These are phyloP conservation scores for Smallanthus sonchifolius DNA, from an alignment of 129 eudicot genomes.

Conservation along the genomic window DNA sequence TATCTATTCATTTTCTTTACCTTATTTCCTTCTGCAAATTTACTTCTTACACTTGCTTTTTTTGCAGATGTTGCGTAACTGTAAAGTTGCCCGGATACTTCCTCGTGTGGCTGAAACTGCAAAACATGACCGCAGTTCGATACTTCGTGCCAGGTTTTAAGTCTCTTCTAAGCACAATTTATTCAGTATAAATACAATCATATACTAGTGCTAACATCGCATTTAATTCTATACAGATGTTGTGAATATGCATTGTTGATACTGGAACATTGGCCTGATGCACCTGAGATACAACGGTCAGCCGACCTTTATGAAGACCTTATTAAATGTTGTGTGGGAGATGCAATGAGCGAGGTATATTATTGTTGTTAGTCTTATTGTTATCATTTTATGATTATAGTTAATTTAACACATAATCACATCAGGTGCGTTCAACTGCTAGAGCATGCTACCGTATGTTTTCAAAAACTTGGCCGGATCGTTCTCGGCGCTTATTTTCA, in stretches of 20 bases:
- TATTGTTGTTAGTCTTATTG: not conserved
- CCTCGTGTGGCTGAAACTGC: slow-evolving; percentile 92
- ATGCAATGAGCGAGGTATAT: slow-evolving; percentile 94
- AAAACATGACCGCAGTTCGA: slow-evolving; percentile 82
- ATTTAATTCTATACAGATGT: slow-evolving; percentile 46
- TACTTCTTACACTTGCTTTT: slow-evolving; percentile 10
- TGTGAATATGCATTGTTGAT: slow-evolving; percentile 93
- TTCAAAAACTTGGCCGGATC: slow-evolving; percentile 97
- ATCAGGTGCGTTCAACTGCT: slow-evolving; percentile 94
- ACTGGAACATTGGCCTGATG: slow-evolving; percentile 94
- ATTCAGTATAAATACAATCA: not conserved
- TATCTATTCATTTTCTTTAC: not conserved
- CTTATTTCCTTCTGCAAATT: not conserved
- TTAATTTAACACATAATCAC: slow-evolving; percentile 16
- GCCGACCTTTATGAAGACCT: slow-evolving; percentile 97
- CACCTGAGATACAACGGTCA: slow-evolving; percentile 93
- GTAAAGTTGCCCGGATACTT: slow-evolving; percentile 86
- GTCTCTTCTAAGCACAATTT: not conserved
- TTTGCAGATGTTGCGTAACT: slow-evolving; percentile 88
- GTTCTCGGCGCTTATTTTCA: slow-evolving; percentile 78
- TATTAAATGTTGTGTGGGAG: slow-evolving; percentile 85
- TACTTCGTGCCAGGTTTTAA: slow-evolving; percentile 86
- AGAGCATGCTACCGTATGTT: slow-evolving; percentile 98
- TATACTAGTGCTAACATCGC: not conserved
- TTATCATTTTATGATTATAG: not conserved